These are phyloP conservation scores for Sporodiniella umbellata DNA, from an alignment of 371 early-diverging fungal genomes.

Conservation along the genomic window DNA sequence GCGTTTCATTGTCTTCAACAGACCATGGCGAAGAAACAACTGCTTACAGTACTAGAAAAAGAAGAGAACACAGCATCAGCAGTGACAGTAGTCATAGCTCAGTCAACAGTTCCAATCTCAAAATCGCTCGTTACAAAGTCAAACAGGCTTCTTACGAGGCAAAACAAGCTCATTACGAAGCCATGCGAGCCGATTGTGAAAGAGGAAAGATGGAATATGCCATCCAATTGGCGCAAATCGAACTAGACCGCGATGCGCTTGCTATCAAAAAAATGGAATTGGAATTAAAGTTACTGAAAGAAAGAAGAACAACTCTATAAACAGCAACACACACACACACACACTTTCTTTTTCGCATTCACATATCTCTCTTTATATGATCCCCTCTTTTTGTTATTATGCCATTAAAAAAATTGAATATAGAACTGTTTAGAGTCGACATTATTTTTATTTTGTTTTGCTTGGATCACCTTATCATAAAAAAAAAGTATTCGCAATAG, in stretches of 20 bases:
- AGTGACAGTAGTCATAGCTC: background rate
- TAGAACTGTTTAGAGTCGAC: too few species aligned
- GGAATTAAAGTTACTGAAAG: constrained; percentile 13
- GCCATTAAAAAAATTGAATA: too few species aligned
- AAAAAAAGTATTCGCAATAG: too few species aligned
- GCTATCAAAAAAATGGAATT: constrained; percentile 15
- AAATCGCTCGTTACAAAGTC: constrained; percentile 9
- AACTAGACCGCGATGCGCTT: constrained; percentile 16
- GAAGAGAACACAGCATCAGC: background rate
- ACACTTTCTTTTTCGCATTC: too few species aligned
- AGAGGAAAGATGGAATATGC: constrained; percentile 17
- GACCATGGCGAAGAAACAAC: background rate
- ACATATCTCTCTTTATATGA: too few species aligned
- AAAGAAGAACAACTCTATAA: background rate
- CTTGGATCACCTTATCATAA: too few species aligned
- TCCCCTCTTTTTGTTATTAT: too few species aligned
- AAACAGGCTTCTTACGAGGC: constrained; percentile 19
- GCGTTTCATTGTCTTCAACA: constrained; percentile 5
- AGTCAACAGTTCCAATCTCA: background rate
- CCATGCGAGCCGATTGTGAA: constrained; percentile 12
- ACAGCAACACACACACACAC: too few species aligned
- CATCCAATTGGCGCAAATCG: constrained; percentile 16
- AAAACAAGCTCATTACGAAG: constrained; percentile 18
- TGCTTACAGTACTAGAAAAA: background rate
- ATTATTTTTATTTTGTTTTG: too few species aligned